These are phyloP conservation scores for Xerocomellus chrysenteron DNA, from an alignment of 768 basidiomycete genomes.

Conservation along the genomic window DNA sequence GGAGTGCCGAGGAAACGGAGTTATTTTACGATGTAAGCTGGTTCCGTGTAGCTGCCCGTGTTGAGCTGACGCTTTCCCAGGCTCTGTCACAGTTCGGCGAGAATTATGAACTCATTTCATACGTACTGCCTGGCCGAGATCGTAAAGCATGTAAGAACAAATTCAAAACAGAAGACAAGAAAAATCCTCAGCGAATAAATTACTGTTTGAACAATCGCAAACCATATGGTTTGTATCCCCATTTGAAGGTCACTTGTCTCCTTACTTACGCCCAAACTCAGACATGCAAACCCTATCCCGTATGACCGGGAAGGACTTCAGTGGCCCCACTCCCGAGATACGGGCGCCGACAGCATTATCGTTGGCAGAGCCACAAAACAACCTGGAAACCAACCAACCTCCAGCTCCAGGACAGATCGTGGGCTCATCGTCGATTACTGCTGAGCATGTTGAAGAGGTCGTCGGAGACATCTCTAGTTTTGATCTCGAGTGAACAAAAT, in stretches of 20 bases:
- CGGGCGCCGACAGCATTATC: slow-evolving; percentile 38
- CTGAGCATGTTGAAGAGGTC: slow-evolving; percentile 28
- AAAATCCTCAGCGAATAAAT: slow-evolving; percentile 73
- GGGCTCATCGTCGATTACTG: slow-evolving; percentile 37
- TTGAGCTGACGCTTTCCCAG: slow-evolving; percentile 39
- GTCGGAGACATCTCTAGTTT: slow-evolving; percentile 32
- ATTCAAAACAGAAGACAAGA: slow-evolving; percentile 87
- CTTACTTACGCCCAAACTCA: slow-evolving; percentile 24
- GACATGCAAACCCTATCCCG: slow-evolving; percentile 73
- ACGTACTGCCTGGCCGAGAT: slow-evolving; percentile 79
- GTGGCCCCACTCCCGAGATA: slow-evolving; percentile 76
- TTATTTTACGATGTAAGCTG: slow-evolving; percentile 75
- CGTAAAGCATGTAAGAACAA: slow-evolving; percentile 91
- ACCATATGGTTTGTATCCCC: slow-evolving; percentile 62
- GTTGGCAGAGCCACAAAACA: slow-evolving; percentile 28
- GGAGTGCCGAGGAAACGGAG: slow-evolving; percentile 90
- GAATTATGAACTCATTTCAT: slow-evolving; percentile 90
- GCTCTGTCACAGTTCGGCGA: slow-evolving; percentile 89
- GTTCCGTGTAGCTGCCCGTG: neutral
- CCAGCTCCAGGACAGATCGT: slow-evolving; percentile 11
- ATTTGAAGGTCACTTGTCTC: neutral
- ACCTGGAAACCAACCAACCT: neutral
- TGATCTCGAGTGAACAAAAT: slow-evolving; percentile 16
- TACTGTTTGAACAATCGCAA: slow-evolving; percentile 70
- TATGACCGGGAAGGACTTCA: slow-evolving; percentile 85